Conservation (phyloP, 768 basidiomycete species). For the Termitomyces titanicus region DNA sequence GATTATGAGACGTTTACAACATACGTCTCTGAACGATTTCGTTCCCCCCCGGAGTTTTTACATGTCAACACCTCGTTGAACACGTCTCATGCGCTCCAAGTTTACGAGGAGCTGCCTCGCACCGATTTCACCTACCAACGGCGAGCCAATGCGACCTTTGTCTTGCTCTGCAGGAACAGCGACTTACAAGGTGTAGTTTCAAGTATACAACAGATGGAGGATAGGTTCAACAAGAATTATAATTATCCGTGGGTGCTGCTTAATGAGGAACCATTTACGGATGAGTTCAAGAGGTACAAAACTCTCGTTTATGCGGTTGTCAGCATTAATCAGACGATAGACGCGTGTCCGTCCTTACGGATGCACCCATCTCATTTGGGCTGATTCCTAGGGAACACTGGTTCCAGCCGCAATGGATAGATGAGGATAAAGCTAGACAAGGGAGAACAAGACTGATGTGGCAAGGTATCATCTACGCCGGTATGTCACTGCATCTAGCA, state of each 20-base stretch:
- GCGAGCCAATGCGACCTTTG: conserved; percentile 75
- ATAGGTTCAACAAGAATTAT: conserved; percentile 76
- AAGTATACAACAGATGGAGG: conserved; percentile 70
- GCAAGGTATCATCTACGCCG: conserved; percentile 58
- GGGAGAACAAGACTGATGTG: conserved; percentile 64
- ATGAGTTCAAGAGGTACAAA: conserved; percentile 63
- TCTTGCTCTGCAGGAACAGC: conserved; percentile 62
- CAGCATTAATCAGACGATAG: not conserved
- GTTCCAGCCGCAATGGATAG: conserved; percentile 78
- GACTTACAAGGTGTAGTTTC: conserved; percentile 50
- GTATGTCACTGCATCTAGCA: conserved; percentile 25
- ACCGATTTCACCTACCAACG: conserved; percentile 11
- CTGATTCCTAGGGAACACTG: conserved; percentile 75
- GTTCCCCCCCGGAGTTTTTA: conserved; percentile 3
- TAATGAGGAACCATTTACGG: conserved; percentile 75
- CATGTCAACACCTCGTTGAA: not conserved
- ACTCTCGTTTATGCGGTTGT: not conserved
- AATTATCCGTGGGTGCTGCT: conserved; percentile 82
- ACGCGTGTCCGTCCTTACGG: conserved; percentile 47
- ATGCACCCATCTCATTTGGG: conserved; percentile 60
- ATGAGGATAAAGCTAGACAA: conserved; percentile 60
- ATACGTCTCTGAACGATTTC: conserved; percentile 28
- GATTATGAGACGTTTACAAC: conserved; percentile 44
- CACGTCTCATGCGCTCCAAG: not conserved
- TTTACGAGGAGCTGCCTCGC: not conserved